phyloP scores from a whole-genome alignment of 1,284 basidiomycete species.

The Cryptococcus sp. region DNA sequence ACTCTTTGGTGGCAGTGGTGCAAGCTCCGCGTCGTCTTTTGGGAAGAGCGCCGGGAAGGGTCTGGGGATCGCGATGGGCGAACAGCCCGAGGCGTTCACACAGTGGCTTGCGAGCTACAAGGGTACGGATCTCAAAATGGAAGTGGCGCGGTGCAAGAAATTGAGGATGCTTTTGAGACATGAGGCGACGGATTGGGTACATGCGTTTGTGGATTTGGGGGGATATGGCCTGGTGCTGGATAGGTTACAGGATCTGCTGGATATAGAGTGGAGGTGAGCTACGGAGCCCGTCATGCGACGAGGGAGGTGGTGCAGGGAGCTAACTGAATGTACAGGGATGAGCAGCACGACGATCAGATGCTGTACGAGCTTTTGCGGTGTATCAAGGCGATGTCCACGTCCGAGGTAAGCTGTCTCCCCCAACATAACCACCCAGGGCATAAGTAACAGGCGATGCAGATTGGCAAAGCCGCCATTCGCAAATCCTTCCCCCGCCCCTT shows the following conservation, averaged over 20 bases:
- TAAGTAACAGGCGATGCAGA: constrained; percentile 13
- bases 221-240: constrained; percentile 82
- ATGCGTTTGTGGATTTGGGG: constrained; percentile 75
- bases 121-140: constrained; percentile 45
- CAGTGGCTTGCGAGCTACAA: constrained; percentile 34
- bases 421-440: neutral
- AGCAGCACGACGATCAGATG: constrained; percentile 94
- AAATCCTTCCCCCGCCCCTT: constrained; percentile 82
- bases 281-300: no score
- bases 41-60: constrained; percentile 21
- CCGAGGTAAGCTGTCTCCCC: constrained; percentile 57
- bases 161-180: constrained; percentile 68
- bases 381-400: constrained; percentile 88
- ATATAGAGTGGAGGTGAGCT: constrained; percentile 89
- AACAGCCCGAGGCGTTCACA: constrained; percentile 38
- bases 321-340: constrained; percentile 61
- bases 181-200: constrained; percentile 84
- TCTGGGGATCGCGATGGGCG: constrained; percentile 31
- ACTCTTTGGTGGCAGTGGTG: constrained; percentile 6
- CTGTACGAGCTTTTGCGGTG: constrained; percentile 89
- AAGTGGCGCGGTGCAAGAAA: constrained; percentile 47
- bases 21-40: constrained; percentile 19
- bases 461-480: constrained; percentile 63
- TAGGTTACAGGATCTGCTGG: constrained; percentile 84
- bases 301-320: neutral